phyloP scores from a whole-genome alignment of 2,329 filamentous ascomycete species.

The Shiraia bambusicola region DNA sequence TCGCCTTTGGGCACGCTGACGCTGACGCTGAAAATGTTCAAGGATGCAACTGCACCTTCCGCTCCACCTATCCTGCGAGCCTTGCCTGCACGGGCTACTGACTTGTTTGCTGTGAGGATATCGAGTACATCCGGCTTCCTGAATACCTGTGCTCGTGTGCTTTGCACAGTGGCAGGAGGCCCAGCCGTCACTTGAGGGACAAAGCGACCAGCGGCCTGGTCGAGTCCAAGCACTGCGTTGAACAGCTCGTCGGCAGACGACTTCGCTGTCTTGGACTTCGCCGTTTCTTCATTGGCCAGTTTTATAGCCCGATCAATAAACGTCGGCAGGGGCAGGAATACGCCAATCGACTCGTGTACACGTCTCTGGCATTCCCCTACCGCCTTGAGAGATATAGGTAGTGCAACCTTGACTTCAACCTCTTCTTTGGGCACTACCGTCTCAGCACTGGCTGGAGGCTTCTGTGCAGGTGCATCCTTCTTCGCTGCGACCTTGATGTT shows the following conservation, averaged over 20 bases:
- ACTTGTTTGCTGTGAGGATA: conserved; percentile 57
- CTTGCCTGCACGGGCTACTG: conserved; percentile 31
- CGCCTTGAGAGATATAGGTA: conserved; percentile 76
- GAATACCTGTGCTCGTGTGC: conserved; percentile 42
- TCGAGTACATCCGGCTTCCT: conserved; percentile 78
- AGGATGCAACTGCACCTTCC: conserved; percentile 49
- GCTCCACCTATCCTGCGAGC: conserved; percentile 21
- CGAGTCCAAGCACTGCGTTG: conserved; percentile 78
- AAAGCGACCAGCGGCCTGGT: conserved; percentile 58
- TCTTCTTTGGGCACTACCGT: conserved; percentile 48
- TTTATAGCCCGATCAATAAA: conserved; percentile 85
- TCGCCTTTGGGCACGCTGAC: conserved; percentile 80
- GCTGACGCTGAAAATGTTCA: conserved; percentile 79
- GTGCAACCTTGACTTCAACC: conserved; percentile 61
- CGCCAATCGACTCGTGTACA: conserved; percentile 73
- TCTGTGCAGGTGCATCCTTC: conserved; percentile 49
- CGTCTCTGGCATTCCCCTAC: conserved; percentile 80
- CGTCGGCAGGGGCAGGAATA: conserved; percentile 78
- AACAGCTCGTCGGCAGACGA: conserved; percentile 82
- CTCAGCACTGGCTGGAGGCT: conserved; percentile 44
- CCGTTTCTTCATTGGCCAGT: conserved; percentile 84
- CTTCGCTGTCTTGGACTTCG: conserved; percentile 62
- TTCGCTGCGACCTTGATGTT: conserved; percentile 80
- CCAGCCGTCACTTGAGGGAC: conserved; percentile 68
- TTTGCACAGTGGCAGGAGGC: conserved; percentile 23